A percentile compares a stretch with the other conserved stretches of the same genome.
These are phyloP conservation scores for Solanum hybrid DNA, from an alignment of 305 asterid species.

Conservation along the genomic window DNA sequence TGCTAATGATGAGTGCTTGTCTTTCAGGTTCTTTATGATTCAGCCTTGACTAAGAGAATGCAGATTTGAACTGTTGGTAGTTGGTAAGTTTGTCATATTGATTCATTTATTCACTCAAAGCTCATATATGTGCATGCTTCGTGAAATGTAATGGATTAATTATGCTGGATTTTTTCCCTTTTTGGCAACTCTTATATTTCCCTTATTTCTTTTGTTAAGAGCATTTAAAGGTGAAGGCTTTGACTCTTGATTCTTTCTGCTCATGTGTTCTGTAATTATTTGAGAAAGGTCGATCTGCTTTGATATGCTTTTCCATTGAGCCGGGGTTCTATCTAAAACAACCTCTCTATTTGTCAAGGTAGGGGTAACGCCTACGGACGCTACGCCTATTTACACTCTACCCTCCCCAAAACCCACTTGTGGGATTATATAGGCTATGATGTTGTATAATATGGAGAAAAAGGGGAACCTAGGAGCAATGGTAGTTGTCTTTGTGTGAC, in stretches of 20 bases:
- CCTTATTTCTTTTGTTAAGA: not conserved
- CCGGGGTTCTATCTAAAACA: not conserved
- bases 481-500: not conserved
- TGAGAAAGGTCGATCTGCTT: not conserved
- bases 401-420: not conserved
- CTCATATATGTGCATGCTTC: not conserved
- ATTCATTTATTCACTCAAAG: not conserved
- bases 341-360: not conserved
- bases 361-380: not conserved
- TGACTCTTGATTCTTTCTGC: not conserved
- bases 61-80: not conserved
- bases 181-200: not conserved
- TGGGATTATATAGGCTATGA: not conserved
- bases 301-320: not conserved
- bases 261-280: not conserved
- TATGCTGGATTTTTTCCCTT: not conserved
- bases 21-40: conserved; percentile 2
- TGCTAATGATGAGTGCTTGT: not conserved
- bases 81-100: not conserved
- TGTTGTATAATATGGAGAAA: not conserved
- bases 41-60: not conserved
- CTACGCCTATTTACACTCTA: not conserved
- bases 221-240: not conserved
- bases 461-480: not conserved
- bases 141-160: not conserved